Evolutionary conservation across 2,329 filamentous ascomycete species (phyloP), one percentile per base, ranked within the genome.

Genomic region (Ophiosphaerella narmari): DNA sequence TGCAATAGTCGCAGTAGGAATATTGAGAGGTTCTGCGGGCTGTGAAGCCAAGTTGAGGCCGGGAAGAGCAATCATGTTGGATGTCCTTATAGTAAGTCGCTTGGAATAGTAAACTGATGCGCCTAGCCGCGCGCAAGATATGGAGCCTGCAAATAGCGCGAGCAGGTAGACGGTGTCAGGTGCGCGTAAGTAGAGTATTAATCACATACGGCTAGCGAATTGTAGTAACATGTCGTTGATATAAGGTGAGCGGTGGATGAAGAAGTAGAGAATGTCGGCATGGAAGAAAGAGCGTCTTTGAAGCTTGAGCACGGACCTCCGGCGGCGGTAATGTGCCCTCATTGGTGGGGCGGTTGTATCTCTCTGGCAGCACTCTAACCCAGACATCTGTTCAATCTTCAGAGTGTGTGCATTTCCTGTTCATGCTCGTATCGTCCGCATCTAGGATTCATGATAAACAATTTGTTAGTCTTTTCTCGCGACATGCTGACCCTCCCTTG

Each of bases 41-140:
- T 66, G 62, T n/a, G 72, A 65, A 14, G 69, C 58, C 5, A 79
- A 65, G 46, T 77, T 75, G 24, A 80, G 72, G 34, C 78, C 78
- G 41, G 77, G 78, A n/a, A 80, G 63, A 18, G 75, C 67, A 57
- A 75, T 70, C 68, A 72, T 72, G 11, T 21, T 54, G 31, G 35
- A 12, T 16, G 14, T 14, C 7, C n/a, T n/a, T 33, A 18, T 3
- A 33, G 26, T 24, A 35, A 29, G 26, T 29, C 6, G 26, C 11
- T 33, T 24, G 24, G 12, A 35, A 24, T n/a, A 36, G n/a, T 7
- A 13, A 9, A 14, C 8, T 36, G 34, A 14, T 36, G n/a, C n/a
- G 34, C 8, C n/a, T 14, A n/a, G 34, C 34, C 34, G n/a, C 34
- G 34, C 34, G 16, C 34, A 36, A 36, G 34, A n/a, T 18, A 39